These are phyloP conservation scores for Metschnikowia picachoensis DNA, from an alignment of 805 yeast genomes.

Conservation along the genomic window DNA sequence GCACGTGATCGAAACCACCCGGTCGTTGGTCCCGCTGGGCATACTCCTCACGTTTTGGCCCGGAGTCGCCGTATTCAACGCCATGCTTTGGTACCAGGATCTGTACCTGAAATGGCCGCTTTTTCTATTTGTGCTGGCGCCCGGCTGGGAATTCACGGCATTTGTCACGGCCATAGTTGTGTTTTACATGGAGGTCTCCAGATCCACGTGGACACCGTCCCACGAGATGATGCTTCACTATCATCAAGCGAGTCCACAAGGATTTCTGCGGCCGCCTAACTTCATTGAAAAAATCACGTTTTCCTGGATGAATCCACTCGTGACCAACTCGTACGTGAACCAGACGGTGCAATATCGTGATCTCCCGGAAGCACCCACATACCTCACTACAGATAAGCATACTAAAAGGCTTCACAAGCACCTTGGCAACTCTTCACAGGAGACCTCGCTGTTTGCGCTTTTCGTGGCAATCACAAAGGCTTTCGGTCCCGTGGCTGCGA, in stretches of 20 bases:
- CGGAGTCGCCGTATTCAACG: slow-evolving; percentile 16
- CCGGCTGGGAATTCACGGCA: slow-evolving; percentile 3
- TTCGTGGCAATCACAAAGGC: slow-evolving; percentile 21
- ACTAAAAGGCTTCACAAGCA: slow-evolving; percentile 16
- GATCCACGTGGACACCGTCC: slow-evolving; percentile 38
- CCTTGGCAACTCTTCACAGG: slow-evolving; percentile 14
- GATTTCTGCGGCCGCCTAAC: slow-evolving; percentile 22
- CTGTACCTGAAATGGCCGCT: slow-evolving; percentile 23
- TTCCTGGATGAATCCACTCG: slow-evolving; percentile 46
- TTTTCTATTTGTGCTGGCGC: slow-evolving; percentile 7
- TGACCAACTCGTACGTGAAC: slow-evolving; percentile 35
- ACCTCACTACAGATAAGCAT: slow-evolving; percentile 22
- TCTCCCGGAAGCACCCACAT: slow-evolving; percentile 27
- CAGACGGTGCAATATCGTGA: slow-evolving; percentile 30
- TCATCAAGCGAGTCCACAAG: slow-evolving; percentile 17
- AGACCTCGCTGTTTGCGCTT: slow-evolving; percentile 11
- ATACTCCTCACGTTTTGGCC: slow-evolving; percentile 42
- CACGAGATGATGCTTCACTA: slow-evolving; percentile 32
- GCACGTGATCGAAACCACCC: slow-evolving; percentile 41
- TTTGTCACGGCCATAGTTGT: slow-evolving; percentile 29
- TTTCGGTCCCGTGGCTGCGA: slow-evolving; percentile 23
- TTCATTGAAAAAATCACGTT: slow-evolving; percentile 40
- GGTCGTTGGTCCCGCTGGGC: slow-evolving; percentile 34
- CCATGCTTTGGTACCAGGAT: slow-evolving; percentile 25
- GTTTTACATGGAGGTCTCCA: slow-evolving; percentile 35